Evolutionary conservation across 1,284 basidiomycete species (phyloP).

Genomic region (Neotropicomus parvogracilis): DNA sequence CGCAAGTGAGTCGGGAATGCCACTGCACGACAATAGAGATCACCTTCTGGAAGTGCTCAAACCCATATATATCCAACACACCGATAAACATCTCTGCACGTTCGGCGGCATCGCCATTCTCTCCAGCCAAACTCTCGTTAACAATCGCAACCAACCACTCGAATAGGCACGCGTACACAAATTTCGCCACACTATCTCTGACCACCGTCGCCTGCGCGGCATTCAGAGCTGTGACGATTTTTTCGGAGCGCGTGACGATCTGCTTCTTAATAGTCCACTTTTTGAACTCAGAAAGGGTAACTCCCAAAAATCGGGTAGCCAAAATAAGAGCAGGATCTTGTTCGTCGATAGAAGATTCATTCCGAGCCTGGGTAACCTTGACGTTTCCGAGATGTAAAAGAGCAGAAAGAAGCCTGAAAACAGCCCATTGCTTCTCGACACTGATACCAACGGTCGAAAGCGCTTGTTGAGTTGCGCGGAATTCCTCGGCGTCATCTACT

Average conservation of each 20-base stretch:
- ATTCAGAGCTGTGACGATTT: slow-evolving; percentile 87
- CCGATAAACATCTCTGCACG: slow-evolving; percentile 97
- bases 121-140: slow-evolving; percentile 92
- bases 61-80: slow-evolving; percentile 95
- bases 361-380: slow-evolving; percentile 79
- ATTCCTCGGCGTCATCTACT: slow-evolving; percentile 96
- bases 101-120: slow-evolving; percentile 80
- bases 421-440: slow-evolving; percentile 96
- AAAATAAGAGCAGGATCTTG: slow-evolving; percentile 79
- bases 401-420: slow-evolving; percentile 91
- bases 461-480: slow-evolving; percentile 89
- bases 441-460: slow-evolving; percentile 96
- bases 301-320: slow-evolving; percentile 87
- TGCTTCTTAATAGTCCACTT: slow-evolving; percentile 99
- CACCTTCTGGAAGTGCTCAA: slow-evolving; percentile 95
- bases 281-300: slow-evolving; percentile 92
- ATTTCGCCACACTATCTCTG: slow-evolving; percentile 95
- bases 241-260: slow-evolving; percentile 91
- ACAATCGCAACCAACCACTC: slow-evolving; percentile 98
- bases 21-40: slow-evolving; percentile 2
- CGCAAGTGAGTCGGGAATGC: slow-evolving; percentile 1
- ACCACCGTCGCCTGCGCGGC: slow-evolving; percentile 93
- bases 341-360: slow-evolving; percentile 83
- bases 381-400: slow-evolving; percentile 97
- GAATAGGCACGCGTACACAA: slow-evolving; percentile 97